These are phyloP conservation scores for Cicer cuneatum DNA, from an alignment of 306 rosid species.

Conservation along the genomic window DNA sequence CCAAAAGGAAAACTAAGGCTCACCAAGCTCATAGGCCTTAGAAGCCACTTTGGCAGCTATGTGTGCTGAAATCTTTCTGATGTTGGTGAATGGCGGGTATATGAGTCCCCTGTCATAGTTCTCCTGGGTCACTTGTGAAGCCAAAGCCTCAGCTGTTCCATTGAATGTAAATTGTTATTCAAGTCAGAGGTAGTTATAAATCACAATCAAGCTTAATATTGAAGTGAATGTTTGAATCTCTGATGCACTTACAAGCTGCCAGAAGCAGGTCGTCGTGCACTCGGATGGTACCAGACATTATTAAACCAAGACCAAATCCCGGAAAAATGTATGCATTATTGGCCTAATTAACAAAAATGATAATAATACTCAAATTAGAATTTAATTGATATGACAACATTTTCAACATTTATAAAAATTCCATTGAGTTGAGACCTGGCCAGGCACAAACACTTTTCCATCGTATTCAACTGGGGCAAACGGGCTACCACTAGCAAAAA, in stretches of 20 bases:
- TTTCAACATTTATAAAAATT: constrained; percentile 20
- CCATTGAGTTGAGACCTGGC: constrained; percentile 67
- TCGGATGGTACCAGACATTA: constrained; percentile 91
- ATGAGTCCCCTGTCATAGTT: constrained; percentile 83
- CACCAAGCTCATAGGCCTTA: constrained; percentile 90
- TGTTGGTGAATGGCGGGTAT: constrained; percentile 84
- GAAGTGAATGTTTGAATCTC: constrained; percentile 28
- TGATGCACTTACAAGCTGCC: constrained; percentile 82
- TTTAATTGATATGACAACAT: neutral
- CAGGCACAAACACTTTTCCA: constrained; percentile 77
- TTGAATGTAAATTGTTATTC: constrained; percentile 31
- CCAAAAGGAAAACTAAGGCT: constrained; percentile 35
- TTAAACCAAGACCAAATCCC: constrained; percentile 87
- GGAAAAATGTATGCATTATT: constrained; percentile 97
- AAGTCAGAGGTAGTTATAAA: neutral
- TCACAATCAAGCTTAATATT: constrained; percentile 5
- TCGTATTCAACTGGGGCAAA: constrained; percentile 79
- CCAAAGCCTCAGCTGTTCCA: constrained; percentile 92
- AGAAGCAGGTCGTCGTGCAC: constrained; percentile 91
- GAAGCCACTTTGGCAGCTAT: constrained; percentile 93
- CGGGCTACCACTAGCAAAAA: constrained; percentile 93
- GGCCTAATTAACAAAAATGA: constrained; percentile 57
- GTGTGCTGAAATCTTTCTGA: constrained; percentile 91
- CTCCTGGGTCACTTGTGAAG: constrained; percentile 71
- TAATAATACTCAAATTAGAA: constrained; percentile 34